Evolutionary conservation across 2,329 filamentous ascomycete genomes (phyloP), one percentile per base, ranked within the genome.

Genomic region (Xylaria sp.): DNA sequence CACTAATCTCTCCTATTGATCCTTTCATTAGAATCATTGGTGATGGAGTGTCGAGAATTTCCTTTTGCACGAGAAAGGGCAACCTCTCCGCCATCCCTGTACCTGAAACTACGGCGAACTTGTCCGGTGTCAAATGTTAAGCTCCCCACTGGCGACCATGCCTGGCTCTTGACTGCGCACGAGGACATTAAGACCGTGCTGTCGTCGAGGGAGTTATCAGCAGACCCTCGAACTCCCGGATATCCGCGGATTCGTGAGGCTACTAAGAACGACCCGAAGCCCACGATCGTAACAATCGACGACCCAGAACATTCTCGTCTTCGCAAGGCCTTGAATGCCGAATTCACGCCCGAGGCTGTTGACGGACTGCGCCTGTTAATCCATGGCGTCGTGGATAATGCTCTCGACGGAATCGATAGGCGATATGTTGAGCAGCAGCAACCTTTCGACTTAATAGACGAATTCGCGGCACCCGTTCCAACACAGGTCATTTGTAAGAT

Each of bases 211-310:
- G 59, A 59, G 28, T 32, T 68, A 6, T 60, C 58, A 39, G 65
- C 57, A 2, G 56, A 70, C 46, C 65, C 56, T 45, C 60, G 46
- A 8, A 50, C 61, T 18, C 65, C 65, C 9, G 65, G 65, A 25
- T 70, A 70, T 39, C 61, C 65, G 18, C 55, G 65, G 45, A 64
- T 70, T 30, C 60, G 28, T 57, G 36, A 59, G 60, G 61, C 57
- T 25, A 4, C 20, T n/a, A 45, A 12, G 10, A 46, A 60, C 7
- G 41, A 60, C 10, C 36, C 28, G n/a, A 56, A 36, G 20, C 45
- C 61, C 9, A 68, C 34, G 18, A 34, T 65, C 34, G 61, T 65
- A 10, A 65, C 46, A 25, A 18, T 69, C 43, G 63, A 66, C 20
- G 55, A 53, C n/a, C 63, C 60, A 12, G 63, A 61, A 32, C 60